phyloP scores from a whole-genome alignment of 768 basidiomycete species.

The Coprinopsis sp. region DNA sequence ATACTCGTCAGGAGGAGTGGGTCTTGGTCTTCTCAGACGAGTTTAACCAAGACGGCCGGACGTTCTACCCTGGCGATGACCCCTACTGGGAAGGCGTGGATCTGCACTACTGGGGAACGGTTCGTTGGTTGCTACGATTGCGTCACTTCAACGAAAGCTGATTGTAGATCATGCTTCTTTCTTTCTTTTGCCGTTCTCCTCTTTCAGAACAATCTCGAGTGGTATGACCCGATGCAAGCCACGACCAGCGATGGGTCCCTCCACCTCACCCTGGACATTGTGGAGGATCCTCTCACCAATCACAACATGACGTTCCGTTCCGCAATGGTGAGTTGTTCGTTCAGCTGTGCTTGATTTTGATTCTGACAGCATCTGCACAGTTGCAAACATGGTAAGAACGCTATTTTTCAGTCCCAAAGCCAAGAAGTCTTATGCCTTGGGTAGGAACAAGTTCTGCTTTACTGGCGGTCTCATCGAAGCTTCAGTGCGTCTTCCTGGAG shows the following conservation, averaged over 20 bases:
- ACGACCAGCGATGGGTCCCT: constrained; percentile 69
- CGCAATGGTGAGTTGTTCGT: constrained; percentile 39
- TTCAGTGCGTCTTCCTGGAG: constrained; percentile 70
- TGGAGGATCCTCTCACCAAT: constrained; percentile 29
- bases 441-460: constrained; percentile 63
- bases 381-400: constrained; percentile 28
- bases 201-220: constrained; percentile 57
- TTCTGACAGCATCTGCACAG: constrained; percentile 13
- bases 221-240: constrained; percentile 65
- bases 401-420: background rate
- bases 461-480: constrained; percentile 72
- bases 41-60: constrained; percentile 67
- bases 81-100: constrained; percentile 58
- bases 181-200: background rate
- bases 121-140: too few species aligned
- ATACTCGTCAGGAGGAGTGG: constrained; percentile 44
- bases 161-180: too few species aligned
- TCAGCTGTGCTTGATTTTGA: background rate
- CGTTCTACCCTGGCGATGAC: constrained; percentile 66
- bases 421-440: constrained; percentile 27
- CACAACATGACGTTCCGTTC: constrained; percentile 69
- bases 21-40: constrained; percentile 76
- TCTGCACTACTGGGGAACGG: constrained; percentile 65
- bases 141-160: too few species aligned
- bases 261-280: constrained; percentile 59